These are phyloP conservation scores for Tritrichomonas foetus DNA, from an alignment of 208 protist genomes.

Conservation along the genomic window DNA sequence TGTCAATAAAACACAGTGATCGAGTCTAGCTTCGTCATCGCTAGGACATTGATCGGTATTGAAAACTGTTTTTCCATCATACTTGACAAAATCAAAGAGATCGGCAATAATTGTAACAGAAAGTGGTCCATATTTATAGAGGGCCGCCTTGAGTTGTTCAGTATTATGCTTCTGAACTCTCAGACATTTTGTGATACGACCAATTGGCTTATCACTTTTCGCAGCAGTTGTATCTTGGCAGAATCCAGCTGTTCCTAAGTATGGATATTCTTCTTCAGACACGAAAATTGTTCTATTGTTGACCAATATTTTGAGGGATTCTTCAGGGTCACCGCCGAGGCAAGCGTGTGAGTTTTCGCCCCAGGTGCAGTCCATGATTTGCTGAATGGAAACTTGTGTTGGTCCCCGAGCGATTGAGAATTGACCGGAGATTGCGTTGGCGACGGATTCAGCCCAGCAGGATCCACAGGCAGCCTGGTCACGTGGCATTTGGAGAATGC, in stretches of 20 bases:
- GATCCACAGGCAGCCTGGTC: constrained; percentile 1
- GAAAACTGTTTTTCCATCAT: not conserved
- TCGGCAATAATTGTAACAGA: not conserved
- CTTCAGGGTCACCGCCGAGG: not conserved
- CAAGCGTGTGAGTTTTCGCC: not conserved
- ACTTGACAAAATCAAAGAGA: not conserved
- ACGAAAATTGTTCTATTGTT: not conserved
- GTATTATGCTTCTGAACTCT: not conserved
- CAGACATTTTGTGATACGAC: not conserved
- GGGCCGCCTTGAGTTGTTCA: not conserved
- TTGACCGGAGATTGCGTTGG: not conserved
- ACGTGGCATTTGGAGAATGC: not conserved
- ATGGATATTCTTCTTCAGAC: not conserved
- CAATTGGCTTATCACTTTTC: not conserved
- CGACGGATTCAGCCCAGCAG: not conserved
- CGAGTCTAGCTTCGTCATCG: not conserved
- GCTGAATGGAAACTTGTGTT: not conserved
- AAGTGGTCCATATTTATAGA: not conserved
- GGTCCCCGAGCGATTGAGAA: not conserved
- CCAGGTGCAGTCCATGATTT: not conserved
- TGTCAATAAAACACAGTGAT: not conserved
- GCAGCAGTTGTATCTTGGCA: not conserved
- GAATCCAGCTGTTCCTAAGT: not conserved
- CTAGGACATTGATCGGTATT: not conserved
- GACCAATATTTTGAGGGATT: not conserved